These are phyloP conservation scores for Pleurotus cornucopiae DNA, from an alignment of 768 basidiomycete genomes.

Conservation along the genomic window DNA sequence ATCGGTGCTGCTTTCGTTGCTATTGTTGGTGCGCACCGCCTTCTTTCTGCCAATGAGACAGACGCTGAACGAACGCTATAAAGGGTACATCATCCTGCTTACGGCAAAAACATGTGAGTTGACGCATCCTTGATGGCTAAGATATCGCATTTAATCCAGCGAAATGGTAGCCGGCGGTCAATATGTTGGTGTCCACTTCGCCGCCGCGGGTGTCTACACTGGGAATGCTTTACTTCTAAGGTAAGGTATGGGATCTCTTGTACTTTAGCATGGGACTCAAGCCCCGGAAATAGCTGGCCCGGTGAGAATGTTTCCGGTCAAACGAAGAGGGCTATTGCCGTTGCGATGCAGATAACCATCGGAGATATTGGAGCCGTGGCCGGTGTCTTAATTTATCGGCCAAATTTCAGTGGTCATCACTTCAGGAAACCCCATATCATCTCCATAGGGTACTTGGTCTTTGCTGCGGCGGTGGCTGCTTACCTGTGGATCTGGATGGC, in stretches of 20 bases:
- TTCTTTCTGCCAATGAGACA: not conserved
- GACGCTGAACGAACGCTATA: not conserved
- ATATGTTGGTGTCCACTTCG: constrained; percentile 55
- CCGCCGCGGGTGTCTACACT: constrained; percentile 52
- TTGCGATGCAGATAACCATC: constrained; percentile 62
- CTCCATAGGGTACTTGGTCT: constrained; percentile 54
- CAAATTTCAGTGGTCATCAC: constrained; percentile 37
- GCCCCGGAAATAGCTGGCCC: constrained; percentile 40
- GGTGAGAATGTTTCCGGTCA: constrained; percentile 67
- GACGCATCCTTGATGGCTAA: not conserved
- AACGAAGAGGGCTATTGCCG: constrained; percentile 59
- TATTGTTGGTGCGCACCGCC: constrained; percentile 41
- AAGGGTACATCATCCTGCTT: constrained; percentile 53
- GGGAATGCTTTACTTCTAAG: constrained; percentile 54
- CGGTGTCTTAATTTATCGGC: constrained; percentile 54
- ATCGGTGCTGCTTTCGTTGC: constrained; percentile 43
- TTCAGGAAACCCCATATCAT: constrained; percentile 57
- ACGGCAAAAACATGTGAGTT: constrained; percentile 39
- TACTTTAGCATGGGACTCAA: not conserved
- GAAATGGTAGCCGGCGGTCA: constrained; percentile 39
- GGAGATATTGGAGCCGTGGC: constrained; percentile 59
- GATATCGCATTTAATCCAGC: not conserved
- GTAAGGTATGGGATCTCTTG: constrained; percentile 20
- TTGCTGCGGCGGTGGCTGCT: constrained; percentile 36
- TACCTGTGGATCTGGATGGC: constrained; percentile 47